phyloP scores from a whole-genome alignment of 2,329 filamentous ascomycete genomes.

The Aspergillus novofumigatus region DNA sequence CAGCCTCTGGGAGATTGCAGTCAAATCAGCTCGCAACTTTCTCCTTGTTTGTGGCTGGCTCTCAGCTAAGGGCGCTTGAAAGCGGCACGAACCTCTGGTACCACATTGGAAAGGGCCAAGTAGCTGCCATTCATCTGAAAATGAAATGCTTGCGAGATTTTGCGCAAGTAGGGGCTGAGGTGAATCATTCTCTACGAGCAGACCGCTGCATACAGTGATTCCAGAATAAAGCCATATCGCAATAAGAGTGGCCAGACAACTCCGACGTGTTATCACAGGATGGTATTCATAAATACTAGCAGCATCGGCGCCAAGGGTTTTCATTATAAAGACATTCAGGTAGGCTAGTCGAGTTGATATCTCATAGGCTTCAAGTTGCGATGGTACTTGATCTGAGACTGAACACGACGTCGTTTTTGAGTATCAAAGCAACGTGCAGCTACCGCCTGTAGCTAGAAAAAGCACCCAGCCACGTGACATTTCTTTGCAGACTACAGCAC shows the following conservation, averaged over 20 bases:
- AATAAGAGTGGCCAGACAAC: neutral
- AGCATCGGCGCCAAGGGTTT: neutral
- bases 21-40: slow-evolving; percentile 1
- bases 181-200: neutral
- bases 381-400: neutral
- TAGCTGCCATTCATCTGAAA: slow-evolving; percentile 45
- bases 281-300: neutral
- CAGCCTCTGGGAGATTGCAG: slow-evolving; percentile 42
- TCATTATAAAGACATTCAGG: neutral
- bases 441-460: neutral
- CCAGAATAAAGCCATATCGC: neutral
- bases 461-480: neutral
- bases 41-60: neutral
- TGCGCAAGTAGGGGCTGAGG: slow-evolving; percentile 6
- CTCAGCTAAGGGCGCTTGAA: neutral
- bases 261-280: neutral
- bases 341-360: neutral
- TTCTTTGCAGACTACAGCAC: too few species aligned
- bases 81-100: slow-evolving; percentile 48
- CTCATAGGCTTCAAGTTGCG: neutral
- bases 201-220: neutral
- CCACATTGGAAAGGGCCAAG: slow-evolving; percentile 57
- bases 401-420: neutral
- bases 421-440: neutral
- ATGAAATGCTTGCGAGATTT: slow-evolving; percentile 6